Evolutionary conservation across 2,329 filamentous ascomycete species (phyloP), one percentile per base, ranked within the genome.

Genomic region (Calonectria hawksworthii): DNA sequence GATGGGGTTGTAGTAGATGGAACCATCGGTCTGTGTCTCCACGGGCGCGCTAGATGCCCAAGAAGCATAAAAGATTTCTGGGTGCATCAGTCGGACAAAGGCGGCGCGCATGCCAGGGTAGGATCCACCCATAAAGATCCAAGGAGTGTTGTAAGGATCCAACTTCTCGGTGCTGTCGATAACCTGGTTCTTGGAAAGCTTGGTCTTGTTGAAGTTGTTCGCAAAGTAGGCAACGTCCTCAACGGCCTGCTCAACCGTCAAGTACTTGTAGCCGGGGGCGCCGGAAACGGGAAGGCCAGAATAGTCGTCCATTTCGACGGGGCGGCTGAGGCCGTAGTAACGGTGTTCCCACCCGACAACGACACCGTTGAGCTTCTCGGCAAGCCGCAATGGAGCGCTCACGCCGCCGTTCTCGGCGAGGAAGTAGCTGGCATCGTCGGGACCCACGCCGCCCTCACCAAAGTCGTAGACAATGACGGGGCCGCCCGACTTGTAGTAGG

Each of bases 71-170:
- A 89, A 87, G 8, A 87, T 87, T 30, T 88, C 89, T 0, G 89
- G 88, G 16, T 86, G 84, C 21, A 86, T 83, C 21, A 86, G 83
- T 28, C 86, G 86, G 11, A 84, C 86, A 87, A 88, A 89, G 7
- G 88, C 88, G 2, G 88, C 81, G 9, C 90, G 83, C 10, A 87
- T 88, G 44, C 89, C 89, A 44, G 86, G 86, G 74, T 90, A 90
- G 4, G 87, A 89, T 14, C 87, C 89, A 9, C 89, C 89, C 26
- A 87, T 82, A 34, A 89, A 82, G 26, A 90, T 85, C 89, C 89
- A 91, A 0, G 89, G 88, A n/a, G 88, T 87, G 34, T 86, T 83
- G 21, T 84, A 80, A 11, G 87, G 86, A 52, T 87, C 75, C 16
- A 78, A 41, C n/a, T 69, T 71, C 11, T 64, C 26, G 0, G 74